phyloP scores from a whole-genome alignment of 1,284 basidiomycete species.

The Anthracocystis walkeri region DNA sequence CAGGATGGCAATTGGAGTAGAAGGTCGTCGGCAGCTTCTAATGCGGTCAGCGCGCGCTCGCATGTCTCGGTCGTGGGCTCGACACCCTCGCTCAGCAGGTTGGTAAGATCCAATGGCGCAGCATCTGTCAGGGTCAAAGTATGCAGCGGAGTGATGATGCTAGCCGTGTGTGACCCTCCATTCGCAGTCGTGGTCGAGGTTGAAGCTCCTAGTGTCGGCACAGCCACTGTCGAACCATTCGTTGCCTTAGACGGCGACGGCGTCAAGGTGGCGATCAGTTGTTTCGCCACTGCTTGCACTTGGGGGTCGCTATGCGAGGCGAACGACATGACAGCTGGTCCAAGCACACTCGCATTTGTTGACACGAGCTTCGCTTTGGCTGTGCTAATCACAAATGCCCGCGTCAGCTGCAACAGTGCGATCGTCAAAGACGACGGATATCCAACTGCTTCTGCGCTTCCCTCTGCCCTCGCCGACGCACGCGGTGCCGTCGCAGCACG shows the following conservation, averaged over 20 bases:
- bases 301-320: conserved; percentile 26
- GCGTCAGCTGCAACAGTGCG: conserved; percentile 27
- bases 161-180: neutral
- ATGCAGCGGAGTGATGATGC: too few species aligned
- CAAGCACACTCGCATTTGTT: conserved; percentile 15
- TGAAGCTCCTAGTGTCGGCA: neutral
- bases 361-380: conserved; percentile 21
- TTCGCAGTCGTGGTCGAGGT: neutral
- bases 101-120: neutral
- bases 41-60: conserved; percentile 2
- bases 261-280: conserved; percentile 7
- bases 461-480: neutral
- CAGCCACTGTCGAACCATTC: neutral
- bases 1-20: conserved; percentile 8
- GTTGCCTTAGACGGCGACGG: neutral
- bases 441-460: neutral
- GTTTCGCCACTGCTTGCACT: conserved; percentile 16
- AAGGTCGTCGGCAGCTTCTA: conserved; percentile 10
- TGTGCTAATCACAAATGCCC: conserved; percentile 24
- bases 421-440: conserved; percentile 19
- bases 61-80: neutral
- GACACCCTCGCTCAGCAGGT: conserved; percentile 1
- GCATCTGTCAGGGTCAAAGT: neutral
- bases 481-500: conserved; percentile 12
- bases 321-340: conserved; percentile 15